Conservation (phyloP, 768 basidiomycete species). For the Phanerochaete carnosa region DNA sequence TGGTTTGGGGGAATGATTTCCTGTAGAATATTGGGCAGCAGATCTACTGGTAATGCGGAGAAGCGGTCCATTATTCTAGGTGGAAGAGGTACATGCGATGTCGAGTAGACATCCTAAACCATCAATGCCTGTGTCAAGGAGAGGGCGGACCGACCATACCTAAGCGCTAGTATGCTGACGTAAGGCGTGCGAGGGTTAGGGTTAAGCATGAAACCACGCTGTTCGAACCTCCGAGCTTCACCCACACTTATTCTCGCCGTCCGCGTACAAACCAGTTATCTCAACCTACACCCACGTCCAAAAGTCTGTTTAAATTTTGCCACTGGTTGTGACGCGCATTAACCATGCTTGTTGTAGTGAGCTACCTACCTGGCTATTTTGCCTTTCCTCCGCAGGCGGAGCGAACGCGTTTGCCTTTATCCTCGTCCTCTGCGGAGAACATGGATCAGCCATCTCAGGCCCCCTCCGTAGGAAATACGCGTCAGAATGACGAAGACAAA, state of each 20-base stretch:
- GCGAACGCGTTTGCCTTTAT: neutral
- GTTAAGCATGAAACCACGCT: neutral
- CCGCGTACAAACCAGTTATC: too few species aligned
- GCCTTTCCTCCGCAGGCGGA: conserved; percentile 1
- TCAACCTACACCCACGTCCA: neutral
- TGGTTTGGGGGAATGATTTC: conserved; percentile 51
- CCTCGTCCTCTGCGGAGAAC: neutral
- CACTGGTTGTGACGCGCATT: neutral
- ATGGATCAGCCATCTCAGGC: neutral
- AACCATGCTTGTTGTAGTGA: neutral
- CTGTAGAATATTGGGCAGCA: conserved; percentile 53
- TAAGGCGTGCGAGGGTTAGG: neutral
- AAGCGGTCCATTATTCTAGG: conserved; percentile 39
- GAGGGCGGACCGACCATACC: neutral
- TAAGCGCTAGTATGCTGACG: neutral
- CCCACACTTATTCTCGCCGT: too few species aligned
- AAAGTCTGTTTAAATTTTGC: neutral
- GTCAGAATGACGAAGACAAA: neutral
- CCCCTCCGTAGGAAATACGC: neutral
- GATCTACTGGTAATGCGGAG: conserved; percentile 60
- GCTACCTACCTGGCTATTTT: conserved; percentile 3
- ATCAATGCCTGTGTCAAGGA: too few species aligned
- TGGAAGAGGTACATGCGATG: too few species aligned
- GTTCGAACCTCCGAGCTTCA: too few species aligned
- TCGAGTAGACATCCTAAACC: neutral